phyloP scores from a whole-genome alignment of 1,284 basidiomycete species.

The Hortiboletus rubellus region DNA sequence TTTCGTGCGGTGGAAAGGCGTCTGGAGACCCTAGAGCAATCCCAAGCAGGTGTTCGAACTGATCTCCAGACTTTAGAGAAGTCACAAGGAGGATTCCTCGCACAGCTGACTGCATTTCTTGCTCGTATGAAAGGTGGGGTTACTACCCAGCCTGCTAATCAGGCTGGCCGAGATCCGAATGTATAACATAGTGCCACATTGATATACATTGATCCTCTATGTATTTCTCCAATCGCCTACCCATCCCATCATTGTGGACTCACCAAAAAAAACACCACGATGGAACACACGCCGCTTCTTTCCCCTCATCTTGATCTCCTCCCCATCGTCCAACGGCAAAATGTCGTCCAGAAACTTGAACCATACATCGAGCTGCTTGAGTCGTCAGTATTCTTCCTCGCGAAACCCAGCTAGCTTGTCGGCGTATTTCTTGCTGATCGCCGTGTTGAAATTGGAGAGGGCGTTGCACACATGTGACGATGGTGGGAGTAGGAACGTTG shows the following conservation, averaged over 20 bases:
- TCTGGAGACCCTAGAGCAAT: too few relatives aligned
- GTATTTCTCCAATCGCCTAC: conserved; percentile 42
- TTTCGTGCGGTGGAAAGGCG: too few relatives aligned
- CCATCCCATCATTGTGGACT: background rate
- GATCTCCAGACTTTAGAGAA: too few relatives aligned
- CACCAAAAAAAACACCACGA: background rate
- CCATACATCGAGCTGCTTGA: conserved; percentile 57
- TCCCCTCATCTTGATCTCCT: conserved; percentile 47
- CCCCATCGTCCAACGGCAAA: conserved; percentile 54
- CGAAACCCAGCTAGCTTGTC: conserved; percentile 69
- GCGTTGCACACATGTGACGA: conserved; percentile 79
- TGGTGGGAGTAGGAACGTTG: too few relatives aligned
- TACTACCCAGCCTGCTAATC: too few relatives aligned
- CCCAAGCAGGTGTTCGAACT: too few relatives aligned
- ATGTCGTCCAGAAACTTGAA: conserved; percentile 69
- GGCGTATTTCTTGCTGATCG: conserved; percentile 70
- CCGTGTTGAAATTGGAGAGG: conserved; percentile 70
- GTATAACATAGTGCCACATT: too few relatives aligned
- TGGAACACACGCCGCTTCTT: conserved; percentile 44
- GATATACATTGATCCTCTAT: too few relatives aligned
- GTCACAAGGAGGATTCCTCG: too few relatives aligned
- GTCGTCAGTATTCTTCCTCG: conserved; percentile 66
- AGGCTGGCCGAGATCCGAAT: too few relatives aligned
- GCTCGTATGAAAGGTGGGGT: too few relatives aligned
- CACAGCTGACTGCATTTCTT: too few relatives aligned